Percentiles rank a stretch among this genome's conserved stretches.
phyloP scores from a whole-genome alignment of 345 rosid genomes.

The Chamaenerion angustifolium region DNA sequence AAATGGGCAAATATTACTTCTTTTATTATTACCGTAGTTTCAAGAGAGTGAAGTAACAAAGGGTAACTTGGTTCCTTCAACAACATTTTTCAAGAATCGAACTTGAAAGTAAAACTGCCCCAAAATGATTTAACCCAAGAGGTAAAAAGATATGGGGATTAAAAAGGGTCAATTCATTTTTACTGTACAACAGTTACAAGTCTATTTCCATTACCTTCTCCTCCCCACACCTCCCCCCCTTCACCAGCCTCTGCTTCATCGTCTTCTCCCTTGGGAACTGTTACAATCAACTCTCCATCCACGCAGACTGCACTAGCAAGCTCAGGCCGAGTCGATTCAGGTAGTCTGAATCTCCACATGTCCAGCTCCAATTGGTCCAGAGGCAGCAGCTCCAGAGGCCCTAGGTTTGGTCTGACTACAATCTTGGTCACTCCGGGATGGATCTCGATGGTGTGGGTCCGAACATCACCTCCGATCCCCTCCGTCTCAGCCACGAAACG shows the following conservation, averaged over 20 bases:
- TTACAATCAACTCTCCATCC: constrained; percentile 73
- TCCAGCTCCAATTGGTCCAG: constrained; percentile 74
- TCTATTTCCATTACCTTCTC: constrained; percentile 57
- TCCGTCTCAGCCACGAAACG: constrained; percentile 76
- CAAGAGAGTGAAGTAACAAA: neutral
- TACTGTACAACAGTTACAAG: constrained; percentile 95
- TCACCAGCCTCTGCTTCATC: constrained; percentile 24
- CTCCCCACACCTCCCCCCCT: constrained; percentile 38
- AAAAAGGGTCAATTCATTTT: constrained; percentile 2
- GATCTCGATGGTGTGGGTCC: constrained; percentile 72
- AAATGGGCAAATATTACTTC: too few species aligned
- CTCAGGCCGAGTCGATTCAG: constrained; percentile 77
- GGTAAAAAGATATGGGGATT: neutral
- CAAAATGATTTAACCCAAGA: neutral
- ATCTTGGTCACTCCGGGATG: constrained; percentile 82
- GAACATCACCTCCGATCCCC: constrained; percentile 38
- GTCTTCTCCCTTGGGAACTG: constrained; percentile 60
- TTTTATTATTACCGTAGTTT: neutral
- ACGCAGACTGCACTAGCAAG: constrained; percentile 66
- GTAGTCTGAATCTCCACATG: constrained; percentile 87
- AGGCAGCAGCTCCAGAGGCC: constrained; percentile 35
- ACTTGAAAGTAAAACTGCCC: neutral
- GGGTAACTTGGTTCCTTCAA: neutral
- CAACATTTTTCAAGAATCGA: neutral
- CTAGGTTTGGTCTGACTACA: constrained; percentile 54